Evolutionary conservation across 108 stramenopile genomes (phyloP), one percentile per base, ranked within the genome.

Genomic region (Cyclotella sp.): DNA sequence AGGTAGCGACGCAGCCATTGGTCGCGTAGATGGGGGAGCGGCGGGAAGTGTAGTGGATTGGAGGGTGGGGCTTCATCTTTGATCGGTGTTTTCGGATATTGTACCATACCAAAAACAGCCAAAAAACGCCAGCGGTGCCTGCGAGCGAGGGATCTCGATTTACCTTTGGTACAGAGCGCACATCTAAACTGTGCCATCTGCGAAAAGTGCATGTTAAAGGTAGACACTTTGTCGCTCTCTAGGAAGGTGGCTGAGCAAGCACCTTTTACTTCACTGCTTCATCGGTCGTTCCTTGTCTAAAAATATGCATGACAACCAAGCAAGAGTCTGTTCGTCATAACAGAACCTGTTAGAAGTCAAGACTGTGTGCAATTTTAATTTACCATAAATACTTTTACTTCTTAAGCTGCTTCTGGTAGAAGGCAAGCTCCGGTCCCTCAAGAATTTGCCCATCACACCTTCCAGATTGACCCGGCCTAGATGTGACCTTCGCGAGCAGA

Each of bases 391-490:
- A 62, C 61, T 55, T 87, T 94, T 95, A 96, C 82, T 96, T 88
- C 90, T 93, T 95, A 84, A 99, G 92, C 89, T 91, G 84, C 85
- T 92, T 96, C 83, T 94, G 91, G 93, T 99, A 99, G 84, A 99
- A 99, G 26, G 93, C 94, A 66, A 99, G 95, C 86, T 99, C 99
- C 67, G 93, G 89, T 75, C 99, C 99, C 84, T 99, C 99, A 69
- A 99, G 86, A 81, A 99, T 93, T 85, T 96, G 94, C 68, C 99
- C 99, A 55, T 99, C 99, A 68, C 94, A 95, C 61, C 99, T 95
- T 83, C 98, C 99, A 64, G 88, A 88, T 91, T 99, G 98, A 70
- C 99, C 99, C 22, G 99, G 99, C 86, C 99, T 91, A 51, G 95
- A 96, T 63, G 97, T 95, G 76, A 99, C 94, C 89, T 95, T 97